Base-by-base conservation (phyloP, 495 filamentous ascomycete species). In the Penicillium canescens region DNA sequence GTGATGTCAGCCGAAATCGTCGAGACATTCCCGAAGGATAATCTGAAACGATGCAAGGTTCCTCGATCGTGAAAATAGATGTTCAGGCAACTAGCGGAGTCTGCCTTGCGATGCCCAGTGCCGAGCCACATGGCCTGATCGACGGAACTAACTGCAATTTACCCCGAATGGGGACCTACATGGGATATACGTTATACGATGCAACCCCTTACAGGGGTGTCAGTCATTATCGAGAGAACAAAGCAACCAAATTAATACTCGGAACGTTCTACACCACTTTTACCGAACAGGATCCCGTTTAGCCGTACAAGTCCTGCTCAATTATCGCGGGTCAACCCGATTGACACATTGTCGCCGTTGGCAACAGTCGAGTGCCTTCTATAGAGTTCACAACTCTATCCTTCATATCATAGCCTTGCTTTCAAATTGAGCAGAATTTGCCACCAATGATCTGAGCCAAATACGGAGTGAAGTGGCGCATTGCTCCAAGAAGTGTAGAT, bases 101-200 rank as follows among this genome's bases (percentile, higher is more conserved):
- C 46, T 49, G 36, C 36, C 46, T 49, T 9, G 36, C 18, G 12
- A 4, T 16, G 21, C 16, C 40, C 49, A 18, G 18, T 18, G 18
- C 18, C 18, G 18, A 18, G 18, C 18, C 18, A 51, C 49, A 51
- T 51, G 49, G 49, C 8, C 49, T 51, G 49, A 51, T 51, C 49
- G 40, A 51, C 21, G 49, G 31, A 20, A 2, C 49, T 43, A 51
- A 34, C 38, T 51, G 39, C 35, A 42, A 42, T 39, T 24, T 38
- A 23, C 35, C n/a, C 20, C 4, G 11, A 37, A 16, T 6, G 24
- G 37, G 37, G 47, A 34, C 20, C 20, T 43, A 28, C 39, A 51
- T 42, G 16, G 13, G 13, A 3, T 23, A 35, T 21, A 48, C 28
- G 38, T 18, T 13, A 35, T 51, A 31, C 5, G 28, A 31, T 9